A percentile compares a stretch with the other conserved stretches of the same genome.
phyloP scores from a whole-genome alignment of 164 flowering plant genomes.

The Vitis vinifera region ASM3070453v1 NC_081818.1:30191501-30192000 shows the following conservation, averaged over 20 bases:
- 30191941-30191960: constrained; percentile 52
- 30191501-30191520: no score
- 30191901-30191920: constrained; percentile 78
- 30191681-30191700: background rate
- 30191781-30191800: constrained; percentile 79
- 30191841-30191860: constrained; percentile 42
- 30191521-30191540: no score
- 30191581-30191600: no score
- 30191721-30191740: constrained; percentile 95
- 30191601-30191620: no score
- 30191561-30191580: no score
- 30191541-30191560: no score
- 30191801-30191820: constrained; percentile 66
- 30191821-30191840: constrained; percentile 55
- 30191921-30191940: constrained; percentile 66
- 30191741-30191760: constrained; percentile 75
- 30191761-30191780: constrained; percentile 93
- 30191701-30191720: constrained; percentile 95
- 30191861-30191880: constrained; percentile 43
- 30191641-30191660: background rate
- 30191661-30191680: background rate
- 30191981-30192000: constrained; percentile 92
- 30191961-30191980: constrained; percentile 75
- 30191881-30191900: constrained; percentile 41
- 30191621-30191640: no score